Percentiles rank a stretch among this genome's conserved stretches.
Conservation (phyloP, 345 rosid species). For the Hibiscus trionum region DNA sequence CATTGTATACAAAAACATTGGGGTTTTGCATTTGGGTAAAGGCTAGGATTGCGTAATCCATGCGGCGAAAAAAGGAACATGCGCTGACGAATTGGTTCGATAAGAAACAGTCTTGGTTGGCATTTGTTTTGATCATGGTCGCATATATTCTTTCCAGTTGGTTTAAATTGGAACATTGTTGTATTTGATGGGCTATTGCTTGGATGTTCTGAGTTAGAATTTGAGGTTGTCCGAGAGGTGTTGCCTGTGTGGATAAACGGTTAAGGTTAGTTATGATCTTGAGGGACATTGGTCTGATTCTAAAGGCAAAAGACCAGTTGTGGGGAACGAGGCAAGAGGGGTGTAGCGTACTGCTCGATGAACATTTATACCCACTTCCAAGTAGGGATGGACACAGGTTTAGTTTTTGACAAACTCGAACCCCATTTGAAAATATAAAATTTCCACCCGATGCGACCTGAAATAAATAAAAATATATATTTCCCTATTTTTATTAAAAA, state of each 20-base stretch:
- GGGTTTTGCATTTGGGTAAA: conserved; percentile 41
- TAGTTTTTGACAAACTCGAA: too few relatives aligned
- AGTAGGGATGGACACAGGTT: too few relatives aligned
- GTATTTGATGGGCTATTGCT: conserved; percentile 15
- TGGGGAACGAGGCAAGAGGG: too few relatives aligned
- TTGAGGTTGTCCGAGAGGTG: not conserved
- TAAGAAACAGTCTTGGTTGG: conserved; percentile 45
- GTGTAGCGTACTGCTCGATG: too few relatives aligned
- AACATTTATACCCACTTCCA: too few relatives aligned
- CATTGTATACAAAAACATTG: conserved; percentile 68
- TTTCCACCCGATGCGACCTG: too few relatives aligned
- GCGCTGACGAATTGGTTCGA: conserved; percentile 61
- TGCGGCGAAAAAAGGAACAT: conserved; percentile 24
- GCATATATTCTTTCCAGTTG: conserved; percentile 44
- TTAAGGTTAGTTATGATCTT: conserved; percentile 1
- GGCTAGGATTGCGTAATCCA: conserved; percentile 39
- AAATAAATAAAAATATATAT: too few relatives aligned
- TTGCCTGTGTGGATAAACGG: not conserved
- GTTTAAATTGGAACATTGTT: conserved; percentile 26
- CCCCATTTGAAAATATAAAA: too few relatives aligned
- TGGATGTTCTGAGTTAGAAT: not conserved
- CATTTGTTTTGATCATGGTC: conserved; percentile 46
- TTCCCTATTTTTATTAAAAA: too few relatives aligned
- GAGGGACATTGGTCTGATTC: not conserved
- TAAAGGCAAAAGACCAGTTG: too few relatives aligned